These are phyloP conservation scores for Didymella pinodella DNA, from an alignment of 2,329 filamentous ascomycete species.

Conservation along the genomic window DNA sequence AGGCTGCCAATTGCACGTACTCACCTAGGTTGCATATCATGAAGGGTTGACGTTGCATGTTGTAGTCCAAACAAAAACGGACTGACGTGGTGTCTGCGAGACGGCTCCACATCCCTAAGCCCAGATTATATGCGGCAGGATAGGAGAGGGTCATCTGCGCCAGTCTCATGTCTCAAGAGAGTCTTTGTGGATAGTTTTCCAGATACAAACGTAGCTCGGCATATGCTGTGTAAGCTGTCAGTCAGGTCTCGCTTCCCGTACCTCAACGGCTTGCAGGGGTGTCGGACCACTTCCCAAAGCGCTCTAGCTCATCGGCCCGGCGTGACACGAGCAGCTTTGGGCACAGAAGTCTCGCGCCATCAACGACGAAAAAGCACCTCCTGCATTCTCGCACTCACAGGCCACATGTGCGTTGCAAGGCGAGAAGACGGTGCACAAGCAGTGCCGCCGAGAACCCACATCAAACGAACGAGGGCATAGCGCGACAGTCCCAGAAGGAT, in stretches of 20 bases:
- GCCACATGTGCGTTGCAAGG: slow-evolving; percentile 4
- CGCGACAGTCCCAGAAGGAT: slow-evolving; percentile 7
- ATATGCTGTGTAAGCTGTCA: slow-evolving; percentile 37
- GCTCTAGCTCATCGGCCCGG: slow-evolving; percentile 41
- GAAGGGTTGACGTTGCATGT: slow-evolving; percentile 20
- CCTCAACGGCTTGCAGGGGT: slow-evolving; percentile 40
- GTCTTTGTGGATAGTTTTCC: slow-evolving; percentile 23
- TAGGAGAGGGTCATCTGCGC: slow-evolving; percentile 31
- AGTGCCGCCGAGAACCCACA: not conserved
- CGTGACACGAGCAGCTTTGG: slow-evolving; percentile 22
- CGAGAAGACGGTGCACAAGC: slow-evolving; percentile 4
- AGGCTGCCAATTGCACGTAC: slow-evolving; percentile 10
- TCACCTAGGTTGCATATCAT: slow-evolving; percentile 11
- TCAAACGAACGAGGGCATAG: slow-evolving; percentile 5
- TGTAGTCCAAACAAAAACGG: slow-evolving; percentile 18
- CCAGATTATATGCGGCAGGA: slow-evolving; percentile 21
- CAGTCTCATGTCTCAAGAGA: slow-evolving; percentile 21
- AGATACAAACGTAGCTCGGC: slow-evolving; percentile 33
- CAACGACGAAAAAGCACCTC: slow-evolving; percentile 17
- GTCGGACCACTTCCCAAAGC: slow-evolving; percentile 22
- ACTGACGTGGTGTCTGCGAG: slow-evolving; percentile 20
- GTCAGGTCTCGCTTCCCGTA: slow-evolving; percentile 40
- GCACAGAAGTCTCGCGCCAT: slow-evolving; percentile 16
- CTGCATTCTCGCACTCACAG: slow-evolving; percentile 15
- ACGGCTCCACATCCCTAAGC: slow-evolving; percentile 24